Base-by-base conservation (phyloP, 1,139 yeast species). In the Yamadazyma mexicana region DNA sequence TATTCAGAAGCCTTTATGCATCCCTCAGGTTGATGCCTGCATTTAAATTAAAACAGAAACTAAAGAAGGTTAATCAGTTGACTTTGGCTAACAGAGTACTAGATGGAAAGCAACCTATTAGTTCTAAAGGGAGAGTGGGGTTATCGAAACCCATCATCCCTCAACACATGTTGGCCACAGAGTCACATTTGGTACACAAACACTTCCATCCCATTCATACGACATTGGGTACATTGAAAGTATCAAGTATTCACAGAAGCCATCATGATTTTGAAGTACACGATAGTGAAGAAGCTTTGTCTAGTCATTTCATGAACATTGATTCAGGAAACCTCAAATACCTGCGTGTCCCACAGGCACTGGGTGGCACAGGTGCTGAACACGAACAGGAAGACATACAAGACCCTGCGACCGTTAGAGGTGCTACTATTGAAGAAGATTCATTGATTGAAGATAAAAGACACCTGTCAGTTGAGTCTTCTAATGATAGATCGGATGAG, bases 101-200 rank as follows among this genome's bases (percentile, higher is more conserved):
- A 16, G 91, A 88, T 56, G 97, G 96, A 0, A 75, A 81, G 16
- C 79, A 79, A 45, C 83, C 94, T 0, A 87, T 89, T 30, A 71
- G 82, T 18, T 84, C 95, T 2, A 83, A 82, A 52, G 96, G 96
- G 2, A 66, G 97, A 46, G 77, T 88, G 18, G 97, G 97, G 0
- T 70, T 91, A 40, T 82, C 91, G 43, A 85, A 83, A 54, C 69
- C 83, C 2, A 74, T 88, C 2, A 69, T 78, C 5, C 79, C 62
- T 44, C 71, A 56, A 48, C 74, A 53, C 56, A 65, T 54, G 63
- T 56, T 50, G 46, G 59, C 50, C 54, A 63, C 69, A 0, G 77
- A 73, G 14, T 58, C 78, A 9, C 89, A 83, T 53, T 60, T 83
- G 45, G 73, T 73, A 17, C 84, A 80, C 38, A 78, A 77, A 54